Conservation (phyloP, 2,329 filamentous ascomycete species). For the Westerdykella sp. region DNA sequence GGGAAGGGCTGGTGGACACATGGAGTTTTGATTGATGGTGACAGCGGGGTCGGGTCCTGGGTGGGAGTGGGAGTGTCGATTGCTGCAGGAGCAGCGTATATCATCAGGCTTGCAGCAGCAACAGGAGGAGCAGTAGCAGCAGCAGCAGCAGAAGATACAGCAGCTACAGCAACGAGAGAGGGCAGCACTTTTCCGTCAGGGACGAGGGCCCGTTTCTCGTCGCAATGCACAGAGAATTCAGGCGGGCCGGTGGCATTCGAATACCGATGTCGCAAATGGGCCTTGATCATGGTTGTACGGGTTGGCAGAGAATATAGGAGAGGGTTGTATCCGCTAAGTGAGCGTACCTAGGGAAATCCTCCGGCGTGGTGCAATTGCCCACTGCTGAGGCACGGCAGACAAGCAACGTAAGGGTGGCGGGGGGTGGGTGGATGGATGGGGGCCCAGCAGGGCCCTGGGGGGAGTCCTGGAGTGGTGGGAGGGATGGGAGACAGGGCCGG, state of each 20-base stretch:
- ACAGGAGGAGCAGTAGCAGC: no score
- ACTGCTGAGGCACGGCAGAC: conserved; percentile 25
- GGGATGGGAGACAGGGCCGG: conserved; percentile 5
- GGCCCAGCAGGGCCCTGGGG: background rate
- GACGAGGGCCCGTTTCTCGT: no score
- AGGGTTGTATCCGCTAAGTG: conserved; percentile 38
- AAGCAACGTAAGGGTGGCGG: conserved; percentile 25
- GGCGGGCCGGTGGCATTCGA: conserved; percentile 30
- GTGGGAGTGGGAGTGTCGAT: conserved; percentile 5
- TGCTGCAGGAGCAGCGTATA: conserved; percentile 7
- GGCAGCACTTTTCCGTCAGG: no score
- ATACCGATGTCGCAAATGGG: conserved; percentile 35
- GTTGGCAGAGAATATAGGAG: conserved; percentile 26
- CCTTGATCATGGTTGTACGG: conserved; percentile 37
- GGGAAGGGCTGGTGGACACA: conserved; percentile 26
- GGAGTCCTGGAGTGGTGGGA: background rate
- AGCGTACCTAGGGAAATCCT: conserved; percentile 25
- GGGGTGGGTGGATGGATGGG: conserved; percentile 11
- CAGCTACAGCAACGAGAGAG: no score
- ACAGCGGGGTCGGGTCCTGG: conserved; percentile 23
- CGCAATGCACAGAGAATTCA: conserved; percentile 28
- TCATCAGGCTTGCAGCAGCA: conserved; percentile 9
- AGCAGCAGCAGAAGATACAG: no score
- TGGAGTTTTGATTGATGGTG: conserved; percentile 16
- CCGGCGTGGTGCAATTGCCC: conserved; percentile 21